Evolutionary conservation across 2,329 filamentous ascomycete species (phyloP), one percentile per base, ranked within the genome.

Genomic region (Macrophomina tecta): DNA sequence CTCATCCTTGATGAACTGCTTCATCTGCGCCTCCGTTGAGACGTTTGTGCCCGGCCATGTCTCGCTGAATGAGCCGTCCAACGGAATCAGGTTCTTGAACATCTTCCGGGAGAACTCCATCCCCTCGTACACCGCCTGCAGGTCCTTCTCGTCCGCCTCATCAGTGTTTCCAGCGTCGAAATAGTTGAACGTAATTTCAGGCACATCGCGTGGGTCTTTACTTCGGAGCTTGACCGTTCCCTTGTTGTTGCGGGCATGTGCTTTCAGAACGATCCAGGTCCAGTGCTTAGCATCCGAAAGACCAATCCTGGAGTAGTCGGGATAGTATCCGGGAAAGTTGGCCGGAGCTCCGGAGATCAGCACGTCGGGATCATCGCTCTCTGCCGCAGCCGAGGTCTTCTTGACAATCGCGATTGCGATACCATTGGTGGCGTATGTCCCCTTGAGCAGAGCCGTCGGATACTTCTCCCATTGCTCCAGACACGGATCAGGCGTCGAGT

Each of bases 221-320:
- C 86, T 89, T 14, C 81, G 81, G 5, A 92, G 84, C 5, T 77
- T 83, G 3, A 93, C 89, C 1, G 83, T 85, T 5, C 90, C 90
- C 4, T 75, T 81, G 76, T 76, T 77, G 74, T 91, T 91, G 62
- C 86, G 84, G 0, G 88, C 84, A 71, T 90, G 88, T 0, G 85
- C 84, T 76, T 90, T 89, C 62, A 92, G 81, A 2, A 85, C 82
- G 7, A 78, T 77, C 83, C 83, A 85, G 9, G 80, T 79, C 53
- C 80, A 84, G 68, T 82, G 80, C 38, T 79, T 80, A 1, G 78
- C 78, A 55, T 78, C 82, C 1, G 76, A 73, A 1, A 82, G 76
- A 2, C 81, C 78, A 68, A 83, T 80, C 23, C 79, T 72, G 1
- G 83, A 80, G 70, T 84, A 89, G 18, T 82, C 81, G 0, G 85